Evolutionary conservation across 1,139 yeast species (phyloP).

Genomic region (Pichia sp.): DNA sequence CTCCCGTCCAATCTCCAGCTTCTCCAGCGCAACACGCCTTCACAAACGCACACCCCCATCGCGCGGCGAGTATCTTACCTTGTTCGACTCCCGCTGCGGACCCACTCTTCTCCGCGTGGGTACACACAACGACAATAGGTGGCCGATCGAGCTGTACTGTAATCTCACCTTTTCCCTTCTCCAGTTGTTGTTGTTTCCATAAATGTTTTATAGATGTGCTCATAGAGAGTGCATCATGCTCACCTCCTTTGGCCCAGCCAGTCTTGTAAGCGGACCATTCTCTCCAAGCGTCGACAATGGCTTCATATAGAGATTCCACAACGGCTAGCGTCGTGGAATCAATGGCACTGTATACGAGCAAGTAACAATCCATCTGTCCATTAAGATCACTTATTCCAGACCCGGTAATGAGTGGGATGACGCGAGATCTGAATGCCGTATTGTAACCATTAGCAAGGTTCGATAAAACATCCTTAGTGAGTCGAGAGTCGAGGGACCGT

Average conservation of each 20-base stretch:
- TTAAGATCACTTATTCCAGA: slow-evolving; percentile 73
- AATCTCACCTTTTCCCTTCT: neutral
- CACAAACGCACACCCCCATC: slow-evolving; percentile 61
- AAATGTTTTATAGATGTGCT: slow-evolving; percentile 49
- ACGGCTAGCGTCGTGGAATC: slow-evolving; percentile 29
- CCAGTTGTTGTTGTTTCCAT: slow-evolving; percentile 34
- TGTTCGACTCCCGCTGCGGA: slow-evolving; percentile 53
- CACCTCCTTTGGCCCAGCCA: slow-evolving; percentile 56
- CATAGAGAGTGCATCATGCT: slow-evolving; percentile 57
- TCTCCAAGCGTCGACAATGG: slow-evolving; percentile 67
- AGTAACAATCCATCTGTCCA: slow-evolving; percentile 67
- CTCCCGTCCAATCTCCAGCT: slow-evolving; percentile 35
- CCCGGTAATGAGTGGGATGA: slow-evolving; percentile 64
- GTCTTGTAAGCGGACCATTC: slow-evolving; percentile 50
- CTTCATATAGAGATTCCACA: slow-evolving; percentile 41
- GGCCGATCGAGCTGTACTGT: slow-evolving; percentile 30
- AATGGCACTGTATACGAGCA: slow-evolving; percentile 46
- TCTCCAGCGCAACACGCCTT: slow-evolving; percentile 43
- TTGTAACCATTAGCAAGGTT: slow-evolving; percentile 51
- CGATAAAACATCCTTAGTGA: slow-evolving; percentile 51
- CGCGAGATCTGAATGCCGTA: slow-evolving; percentile 38
- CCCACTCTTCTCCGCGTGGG: slow-evolving; percentile 48
- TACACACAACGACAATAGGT: slow-evolving; percentile 60
- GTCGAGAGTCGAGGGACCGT: slow-evolving; percentile 54
- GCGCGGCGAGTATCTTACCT: slow-evolving; percentile 48